Percentiles rank a stretch among this genome's conserved stretches.
These are phyloP conservation scores for Lipomyces yamanashiensis DNA, from an alignment of 805 yeast genomes.

Conservation along the genomic window DNA sequence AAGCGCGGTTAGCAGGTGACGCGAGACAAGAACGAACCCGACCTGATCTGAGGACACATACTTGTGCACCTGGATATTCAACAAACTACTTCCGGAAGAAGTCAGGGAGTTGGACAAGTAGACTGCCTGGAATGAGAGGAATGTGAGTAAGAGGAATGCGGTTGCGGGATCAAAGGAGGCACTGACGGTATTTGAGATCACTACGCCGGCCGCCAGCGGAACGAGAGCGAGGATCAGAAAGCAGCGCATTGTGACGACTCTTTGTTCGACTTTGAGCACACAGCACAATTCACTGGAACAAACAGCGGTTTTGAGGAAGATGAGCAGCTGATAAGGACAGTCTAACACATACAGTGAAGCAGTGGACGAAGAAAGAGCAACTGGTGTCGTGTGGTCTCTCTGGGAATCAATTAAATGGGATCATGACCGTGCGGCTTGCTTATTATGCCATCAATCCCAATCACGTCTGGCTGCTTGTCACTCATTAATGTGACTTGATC, in stretches of 20 bases:
- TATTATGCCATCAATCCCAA: background rate
- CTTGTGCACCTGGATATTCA: background rate
- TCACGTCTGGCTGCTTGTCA: background rate
- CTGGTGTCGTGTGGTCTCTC: too few species aligned
- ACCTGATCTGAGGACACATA: background rate
- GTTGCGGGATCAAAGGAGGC: background rate
- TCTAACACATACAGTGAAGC: too few species aligned
- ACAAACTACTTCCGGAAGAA: background rate
- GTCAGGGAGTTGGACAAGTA: background rate
- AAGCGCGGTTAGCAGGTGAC: too few species aligned
- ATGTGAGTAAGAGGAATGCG: background rate
- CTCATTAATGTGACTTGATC: background rate
- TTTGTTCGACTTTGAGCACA: background rate
- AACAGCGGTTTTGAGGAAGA: too few species aligned
- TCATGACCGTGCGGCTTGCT: too few species aligned
- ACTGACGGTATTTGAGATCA: conserved; percentile 4
- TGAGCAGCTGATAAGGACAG: too few species aligned
- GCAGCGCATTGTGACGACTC: background rate
- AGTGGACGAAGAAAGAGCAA: too few species aligned
- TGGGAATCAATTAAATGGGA: too few species aligned
- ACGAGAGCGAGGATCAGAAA: background rate
- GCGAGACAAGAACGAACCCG: too few species aligned
- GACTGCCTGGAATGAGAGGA: background rate
- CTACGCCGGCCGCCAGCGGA: background rate
- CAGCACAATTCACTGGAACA: background rate